These are phyloP conservation scores for Psidium guajava DNA, from an alignment of 345 rosid genomes.

Conservation along the genomic window DNA sequence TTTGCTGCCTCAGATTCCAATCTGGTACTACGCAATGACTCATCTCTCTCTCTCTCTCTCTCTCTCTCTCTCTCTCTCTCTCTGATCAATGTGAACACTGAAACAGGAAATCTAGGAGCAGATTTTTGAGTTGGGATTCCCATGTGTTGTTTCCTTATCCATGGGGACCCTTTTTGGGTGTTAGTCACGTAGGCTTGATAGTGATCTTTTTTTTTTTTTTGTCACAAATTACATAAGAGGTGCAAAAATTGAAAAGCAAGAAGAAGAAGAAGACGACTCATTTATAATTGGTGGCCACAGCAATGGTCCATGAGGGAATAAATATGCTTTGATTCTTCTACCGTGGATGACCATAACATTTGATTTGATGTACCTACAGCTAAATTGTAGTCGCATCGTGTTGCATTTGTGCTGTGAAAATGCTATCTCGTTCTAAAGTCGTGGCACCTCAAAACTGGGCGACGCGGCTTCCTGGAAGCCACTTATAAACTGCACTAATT, in stretches of 20 bases:
- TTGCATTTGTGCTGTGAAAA: neutral
- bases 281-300: neutral
- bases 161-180: constrained; percentile 5
- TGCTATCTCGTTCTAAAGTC: neutral
- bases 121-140: neutral
- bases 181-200: neutral
- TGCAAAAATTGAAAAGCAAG: neutral
- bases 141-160: neutral
- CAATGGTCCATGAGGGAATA: neutral
- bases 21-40: constrained; percentile 23
- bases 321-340: neutral
- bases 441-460: neutral
- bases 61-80: neutral
- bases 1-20: constrained; percentile 20
- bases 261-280: neutral
- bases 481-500: neutral
- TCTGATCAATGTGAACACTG: neutral
- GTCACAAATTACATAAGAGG: neutral
- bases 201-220: neutral
- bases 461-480: fast-evolving
- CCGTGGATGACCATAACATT: neutral
- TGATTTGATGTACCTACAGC: neutral
- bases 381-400: neutral
- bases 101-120: neutral
- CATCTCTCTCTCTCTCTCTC: constrained; percentile 7